Evolutionary conservation across 169 alveolate species (phyloP).

Genomic region (Cryptosporidium meleagridis): DNA sequence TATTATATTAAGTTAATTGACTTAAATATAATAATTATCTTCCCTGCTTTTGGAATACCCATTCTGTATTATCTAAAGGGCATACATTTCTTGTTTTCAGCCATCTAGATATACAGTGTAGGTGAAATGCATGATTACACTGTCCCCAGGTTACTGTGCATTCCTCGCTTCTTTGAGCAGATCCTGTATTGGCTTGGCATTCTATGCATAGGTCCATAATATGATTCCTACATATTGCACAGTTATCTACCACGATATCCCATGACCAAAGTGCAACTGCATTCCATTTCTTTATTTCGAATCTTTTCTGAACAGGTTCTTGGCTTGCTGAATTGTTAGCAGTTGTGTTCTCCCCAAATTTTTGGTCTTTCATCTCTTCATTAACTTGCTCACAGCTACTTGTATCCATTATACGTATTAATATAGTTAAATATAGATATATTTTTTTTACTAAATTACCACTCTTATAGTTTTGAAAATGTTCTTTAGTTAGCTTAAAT

Average conservation of each 20-base stretch:
- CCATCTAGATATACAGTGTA: slow-evolving; percentile 99
- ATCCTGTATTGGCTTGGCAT: slow-evolving; percentile 93
- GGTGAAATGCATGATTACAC: slow-evolving; percentile 99
- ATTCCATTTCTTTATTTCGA: slow-evolving; percentile 94
- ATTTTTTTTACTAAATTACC: neutral
- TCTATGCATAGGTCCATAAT: slow-evolving; percentile 98
- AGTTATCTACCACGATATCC: slow-evolving; percentile 98
- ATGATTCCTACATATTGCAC: slow-evolving; percentile 99
- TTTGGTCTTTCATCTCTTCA: neutral
- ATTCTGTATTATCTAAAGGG: slow-evolving; percentile 95
- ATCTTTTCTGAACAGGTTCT: slow-evolving; percentile 76
- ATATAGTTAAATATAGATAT: neutral
- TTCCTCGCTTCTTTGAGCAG: slow-evolving; percentile 82
- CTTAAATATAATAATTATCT: neutral
- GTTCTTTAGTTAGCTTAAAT: neutral
- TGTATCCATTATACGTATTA: neutral
- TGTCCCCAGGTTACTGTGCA: slow-evolving; percentile 99
- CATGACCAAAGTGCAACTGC: slow-evolving; percentile 99
- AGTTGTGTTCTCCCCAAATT: neutral
- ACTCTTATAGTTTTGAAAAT: too few relatives aligned
- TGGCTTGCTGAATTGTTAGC: neutral
- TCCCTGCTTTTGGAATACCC: slow-evolving; percentile 90
- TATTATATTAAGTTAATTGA: neutral
- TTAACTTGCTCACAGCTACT: neutral
- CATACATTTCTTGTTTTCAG: slow-evolving; percentile 97